phyloP scores from a whole-genome alignment of 345 rosid genomes.

The Hevea brasiliensis region DNA sequence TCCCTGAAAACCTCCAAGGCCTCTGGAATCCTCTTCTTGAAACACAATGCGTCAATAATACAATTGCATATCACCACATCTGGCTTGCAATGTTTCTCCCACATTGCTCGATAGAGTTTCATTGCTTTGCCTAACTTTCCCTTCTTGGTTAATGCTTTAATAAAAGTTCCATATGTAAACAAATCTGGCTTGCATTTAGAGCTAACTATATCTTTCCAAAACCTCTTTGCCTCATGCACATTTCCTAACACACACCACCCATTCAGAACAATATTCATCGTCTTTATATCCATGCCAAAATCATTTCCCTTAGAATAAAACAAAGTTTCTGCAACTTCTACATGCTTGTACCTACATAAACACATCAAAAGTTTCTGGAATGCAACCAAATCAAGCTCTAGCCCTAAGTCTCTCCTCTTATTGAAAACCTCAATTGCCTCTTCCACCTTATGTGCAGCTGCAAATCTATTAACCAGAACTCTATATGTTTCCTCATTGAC shows the following conservation, averaged over 20 bases:
- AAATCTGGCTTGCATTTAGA: constrained; percentile 56
- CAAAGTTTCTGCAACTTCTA: constrained; percentile 65
- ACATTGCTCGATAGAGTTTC: constrained; percentile 65
- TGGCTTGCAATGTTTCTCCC: constrained; percentile 50
- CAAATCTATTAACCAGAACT: constrained; percentile 57
- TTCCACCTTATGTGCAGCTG: constrained; percentile 70
- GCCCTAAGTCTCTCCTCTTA: constrained; percentile 57
- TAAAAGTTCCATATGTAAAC: constrained; percentile 62
- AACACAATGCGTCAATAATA: constrained; percentile 78
- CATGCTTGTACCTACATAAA: constrained; percentile 84
- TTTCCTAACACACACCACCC: constrained; percentile 89
- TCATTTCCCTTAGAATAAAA: constrained; percentile 41
- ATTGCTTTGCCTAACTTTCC: constrained; percentile 73
- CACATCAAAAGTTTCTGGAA: constrained; percentile 65
- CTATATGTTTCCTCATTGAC: constrained; percentile 44
- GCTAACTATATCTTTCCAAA: constrained; percentile 74
- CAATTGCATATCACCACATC: constrained; percentile 82
- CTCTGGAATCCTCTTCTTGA: constrained; percentile 82
- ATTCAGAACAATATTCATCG: constrained; percentile 68
- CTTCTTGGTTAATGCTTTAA: constrained; percentile 75
- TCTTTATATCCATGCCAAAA: constrained; percentile 53
- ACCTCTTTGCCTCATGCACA: constrained; percentile 77
- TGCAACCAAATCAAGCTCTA: constrained; percentile 48
- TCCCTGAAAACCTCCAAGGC: constrained; percentile 53
- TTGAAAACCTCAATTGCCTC: constrained; percentile 54